Evolutionary conservation across 1,139 yeast genomes (phyloP).

Genomic region (Hyphopichia burtonii): DNA sequence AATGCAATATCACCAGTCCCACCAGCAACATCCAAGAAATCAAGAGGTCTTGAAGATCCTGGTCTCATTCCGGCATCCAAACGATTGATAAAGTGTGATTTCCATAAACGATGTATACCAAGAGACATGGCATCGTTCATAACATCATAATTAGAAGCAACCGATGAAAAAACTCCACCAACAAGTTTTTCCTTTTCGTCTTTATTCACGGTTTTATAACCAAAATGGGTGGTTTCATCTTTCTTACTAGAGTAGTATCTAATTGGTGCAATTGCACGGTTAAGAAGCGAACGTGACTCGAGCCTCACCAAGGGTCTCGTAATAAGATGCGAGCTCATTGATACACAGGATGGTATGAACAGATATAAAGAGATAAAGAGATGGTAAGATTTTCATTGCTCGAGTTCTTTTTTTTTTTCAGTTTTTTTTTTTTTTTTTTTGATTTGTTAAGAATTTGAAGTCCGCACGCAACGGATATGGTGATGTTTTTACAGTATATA

Average conservation of each 20-base stretch:
- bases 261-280: conserved; percentile 1
- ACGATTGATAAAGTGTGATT: conserved; percentile 80
- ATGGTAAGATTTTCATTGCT: not conserved
- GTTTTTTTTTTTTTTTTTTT: not conserved
- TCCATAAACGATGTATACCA: conserved; percentile 96
- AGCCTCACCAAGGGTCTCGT: conserved; percentile 3
- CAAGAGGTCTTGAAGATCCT: conserved; percentile 72
- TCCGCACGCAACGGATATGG: not conserved
- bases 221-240: conserved; percentile 76
- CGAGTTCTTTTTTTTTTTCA: not conserved
- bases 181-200: conserved; percentile 85
- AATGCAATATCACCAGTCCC: conserved; percentile 99
- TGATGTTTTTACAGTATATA: too few species aligned
- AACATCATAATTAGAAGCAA: conserved; percentile 88
- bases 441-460: not conserved
- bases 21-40: conserved; percentile 95
- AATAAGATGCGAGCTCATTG: conserved; percentile 8
- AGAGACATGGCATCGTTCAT: conserved; percentile 98
- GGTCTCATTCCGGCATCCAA: conserved; percentile 95
- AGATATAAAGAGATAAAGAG: too few species aligned
- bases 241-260: conserved; percentile 5
- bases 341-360: too few species aligned
- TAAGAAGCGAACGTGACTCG: conserved; percentile 1
- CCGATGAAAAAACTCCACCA: conserved; percentile 88
- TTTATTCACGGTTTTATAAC: conserved; percentile 79